These are phyloP conservation scores for Ascoidea asiatica DNA, from an alignment of 805 yeast genomes.

Conservation along the genomic window DNA sequence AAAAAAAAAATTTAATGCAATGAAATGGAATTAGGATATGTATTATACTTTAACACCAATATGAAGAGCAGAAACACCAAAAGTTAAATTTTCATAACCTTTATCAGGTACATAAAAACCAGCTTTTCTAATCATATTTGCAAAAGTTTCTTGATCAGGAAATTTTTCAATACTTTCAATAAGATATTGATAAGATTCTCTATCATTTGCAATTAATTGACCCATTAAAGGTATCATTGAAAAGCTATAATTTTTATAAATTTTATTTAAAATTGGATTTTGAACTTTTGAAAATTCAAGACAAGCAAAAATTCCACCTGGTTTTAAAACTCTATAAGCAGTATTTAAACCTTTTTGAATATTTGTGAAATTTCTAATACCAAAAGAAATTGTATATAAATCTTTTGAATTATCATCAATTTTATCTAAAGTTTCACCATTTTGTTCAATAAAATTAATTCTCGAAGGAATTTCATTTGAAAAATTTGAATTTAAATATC, in stretches of 20 bases:
- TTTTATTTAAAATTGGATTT: conserved; percentile 56
- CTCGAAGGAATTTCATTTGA: conserved; percentile 33
- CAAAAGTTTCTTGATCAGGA: conserved; percentile 87
- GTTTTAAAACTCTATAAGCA: conserved; percentile 91
- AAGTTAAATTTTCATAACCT: conserved; percentile 89
- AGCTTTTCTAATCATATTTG: conserved; percentile 83
- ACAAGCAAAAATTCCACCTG: conserved; percentile 97
- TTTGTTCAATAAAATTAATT: conserved; percentile 74
- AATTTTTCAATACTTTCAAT: conserved; percentile 89
- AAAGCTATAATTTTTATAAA: conserved; percentile 82
- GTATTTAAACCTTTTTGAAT: conserved; percentile 87
- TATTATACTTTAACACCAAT: conserved; percentile 75
- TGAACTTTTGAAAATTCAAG: conserved; percentile 89
- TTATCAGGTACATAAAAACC: conserved; percentile 84
- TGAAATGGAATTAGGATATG: not conserved
- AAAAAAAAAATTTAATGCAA: no score
- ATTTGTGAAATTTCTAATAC: conserved; percentile 92
- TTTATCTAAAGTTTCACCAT: conserved; percentile 79
- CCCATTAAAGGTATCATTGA: conserved; percentile 88
- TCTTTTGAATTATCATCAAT: conserved; percentile 84
- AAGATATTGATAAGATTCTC: conserved; percentile 90
- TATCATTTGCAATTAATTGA: conserved; percentile 86
- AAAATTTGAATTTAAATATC: conserved; percentile 51
- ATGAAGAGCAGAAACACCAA: conserved; percentile 93
- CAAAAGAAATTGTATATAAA: conserved; percentile 92